phyloP scores from a whole-genome alignment of 2,329 filamentous ascomycete species.

The Leptodontidium sp. region DNA sequence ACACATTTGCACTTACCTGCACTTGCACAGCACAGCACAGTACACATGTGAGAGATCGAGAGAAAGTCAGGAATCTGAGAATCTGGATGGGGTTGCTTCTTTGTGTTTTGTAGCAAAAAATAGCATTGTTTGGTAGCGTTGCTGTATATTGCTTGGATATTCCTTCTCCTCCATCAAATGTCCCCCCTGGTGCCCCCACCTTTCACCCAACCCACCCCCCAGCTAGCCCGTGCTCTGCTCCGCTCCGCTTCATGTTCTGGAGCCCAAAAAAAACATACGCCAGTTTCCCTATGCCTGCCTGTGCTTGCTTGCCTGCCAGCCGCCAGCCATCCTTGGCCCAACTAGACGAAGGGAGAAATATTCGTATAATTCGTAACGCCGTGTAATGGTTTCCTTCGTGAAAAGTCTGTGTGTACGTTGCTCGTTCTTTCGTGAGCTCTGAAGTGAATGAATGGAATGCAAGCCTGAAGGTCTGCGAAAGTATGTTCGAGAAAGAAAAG shows the following conservation, averaged over 20 bases:
- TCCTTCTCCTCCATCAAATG: neutral
- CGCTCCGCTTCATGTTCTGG: conserved; percentile 7
- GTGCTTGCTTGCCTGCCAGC: neutral
- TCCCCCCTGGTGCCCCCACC: no score
- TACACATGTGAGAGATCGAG: no score
- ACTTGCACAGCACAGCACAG: neutral
- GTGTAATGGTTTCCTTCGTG: conserved; percentile 24
- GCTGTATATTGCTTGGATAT: conserved; percentile 7
- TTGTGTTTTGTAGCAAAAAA: neutral
- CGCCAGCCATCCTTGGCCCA: neutral
- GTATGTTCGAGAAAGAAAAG: conserved; percentile 24
- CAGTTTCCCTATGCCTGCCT: conserved; percentile 14
- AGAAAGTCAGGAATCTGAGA: no score
- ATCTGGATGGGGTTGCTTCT: neutral
- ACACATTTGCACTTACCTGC: neutral
- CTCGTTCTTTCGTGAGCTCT: conserved; percentile 22
- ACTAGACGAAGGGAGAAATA: conserved; percentile 18
- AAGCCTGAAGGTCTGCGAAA: conserved; percentile 21
- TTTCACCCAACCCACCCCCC: neutral
- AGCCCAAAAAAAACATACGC: conserved; percentile 15
- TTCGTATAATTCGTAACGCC: conserved; percentile 35
- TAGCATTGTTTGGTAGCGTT: conserved; percentile 18
- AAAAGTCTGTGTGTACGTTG: conserved; percentile 30
- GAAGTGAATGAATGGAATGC: conserved; percentile 31
- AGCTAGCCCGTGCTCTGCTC: no score